Evolutionary conservation across 495 filamentous ascomycete species (phyloP).

Genomic region (Trichocladium uniseriatum): DNA sequence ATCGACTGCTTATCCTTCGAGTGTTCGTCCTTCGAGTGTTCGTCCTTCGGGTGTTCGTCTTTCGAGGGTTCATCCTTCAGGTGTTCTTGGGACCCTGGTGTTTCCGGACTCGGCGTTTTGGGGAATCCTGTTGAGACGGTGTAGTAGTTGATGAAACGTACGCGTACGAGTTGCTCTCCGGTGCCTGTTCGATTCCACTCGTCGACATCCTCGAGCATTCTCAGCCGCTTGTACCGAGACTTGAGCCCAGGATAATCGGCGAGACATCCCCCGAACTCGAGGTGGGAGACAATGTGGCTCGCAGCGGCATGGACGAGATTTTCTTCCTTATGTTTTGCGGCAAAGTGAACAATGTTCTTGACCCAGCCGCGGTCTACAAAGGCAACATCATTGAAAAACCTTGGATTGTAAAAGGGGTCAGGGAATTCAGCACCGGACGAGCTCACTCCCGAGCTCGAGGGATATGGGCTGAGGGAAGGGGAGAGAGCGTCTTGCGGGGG

Average conservation of each 20-base stretch:
- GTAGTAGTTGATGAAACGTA: conserved; percentile 86
- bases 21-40: too few relatives aligned
- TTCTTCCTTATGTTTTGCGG: conserved; percentile 63
- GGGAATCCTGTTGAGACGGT: conserved; percentile 66
- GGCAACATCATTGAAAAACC: conserved; percentile 61
- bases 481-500: conserved; percentile 21
- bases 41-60: too few relatives aligned
- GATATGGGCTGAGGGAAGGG: conserved; percentile 10
- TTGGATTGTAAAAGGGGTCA: conserved; percentile 63
- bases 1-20: too few relatives aligned
- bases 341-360: conserved; percentile 62
- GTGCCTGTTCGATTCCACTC: conserved; percentile 19
- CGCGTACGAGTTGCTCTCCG: conserved; percentile 23
- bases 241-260: conserved; percentile 65
- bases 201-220: conserved; percentile 59
- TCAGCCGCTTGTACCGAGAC: conserved; percentile 55
- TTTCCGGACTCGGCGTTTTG: conserved; percentile 27
- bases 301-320: conserved; percentile 59
- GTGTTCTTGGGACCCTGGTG: too few relatives aligned
- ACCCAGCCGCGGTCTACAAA: conserved; percentile 56
- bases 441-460: conserved; percentile 13
- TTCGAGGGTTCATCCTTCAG: too few relatives aligned
- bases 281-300: conserved; percentile 64
- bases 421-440: neutral
- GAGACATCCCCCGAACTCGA: conserved; percentile 74